Evolutionary conservation across 1,139 yeast genomes (phyloP), one percentile per base, ranked within the genome.

Genomic region (Geotrichum cucujoidarum): DNA sequence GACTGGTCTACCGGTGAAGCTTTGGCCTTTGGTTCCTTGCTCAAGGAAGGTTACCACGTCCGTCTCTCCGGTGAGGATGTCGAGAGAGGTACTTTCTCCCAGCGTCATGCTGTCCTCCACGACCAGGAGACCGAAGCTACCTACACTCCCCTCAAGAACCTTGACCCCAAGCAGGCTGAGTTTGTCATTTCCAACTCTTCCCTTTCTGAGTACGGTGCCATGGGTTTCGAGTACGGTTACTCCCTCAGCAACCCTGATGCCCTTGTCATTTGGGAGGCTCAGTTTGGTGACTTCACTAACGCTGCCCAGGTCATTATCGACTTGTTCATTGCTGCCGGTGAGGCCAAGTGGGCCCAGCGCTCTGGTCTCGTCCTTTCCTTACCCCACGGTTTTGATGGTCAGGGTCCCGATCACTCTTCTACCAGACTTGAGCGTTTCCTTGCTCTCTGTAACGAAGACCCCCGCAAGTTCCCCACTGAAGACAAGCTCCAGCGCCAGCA

Each of bases 1-100:
- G 99, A 94, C 72, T 92, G 97, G 97, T 84, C 98, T 41, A 92
- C 99, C 53, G 99, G 96, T 78, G 99, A 92, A 75, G 97, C 97
- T 41, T 81, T 92, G 63, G 98, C 98, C 35, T 90, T 83, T 64
- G 99, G 97, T 65, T 80, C 97, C 48, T 77, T 92, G 62, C 83
- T 85, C 49, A 71, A 83, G 63, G 99, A 92, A 72, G 98, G 98
- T 55, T 86, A 84, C 72, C 95, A 92, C 63, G 95, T 92, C 53
- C 88, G 99, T 77, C 85, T 92, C 49, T 87, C 97, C 45, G 99
- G 99, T 68, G 97, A 92, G 76, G 99, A 92, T 79, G 98, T 92
- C 58, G 98, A 94, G 78, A 89, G 99, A 81, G 99, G 99, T 77
- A 92, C 99, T 42, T 92, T 92, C 78, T 92, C 98, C 53, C 99